Conservation (phyloP, 371 early-diverging fungal species). For the Apophysomyces sp. region DNA sequence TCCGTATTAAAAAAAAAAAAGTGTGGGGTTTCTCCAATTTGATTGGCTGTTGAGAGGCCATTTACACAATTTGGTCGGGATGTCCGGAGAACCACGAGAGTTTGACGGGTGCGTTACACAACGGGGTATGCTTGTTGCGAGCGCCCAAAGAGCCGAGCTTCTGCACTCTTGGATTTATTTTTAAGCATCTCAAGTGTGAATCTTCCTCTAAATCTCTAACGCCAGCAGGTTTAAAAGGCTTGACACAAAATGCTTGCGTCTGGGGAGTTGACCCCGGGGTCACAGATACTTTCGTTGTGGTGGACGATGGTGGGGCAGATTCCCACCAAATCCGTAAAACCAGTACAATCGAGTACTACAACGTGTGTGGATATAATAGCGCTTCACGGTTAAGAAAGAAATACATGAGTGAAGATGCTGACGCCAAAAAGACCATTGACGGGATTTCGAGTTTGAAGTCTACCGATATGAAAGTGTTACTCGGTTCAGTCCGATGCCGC, state of each 20-base stretch:
- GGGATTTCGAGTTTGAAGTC: slow-evolving; percentile 1
- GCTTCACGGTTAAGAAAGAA: neutral
- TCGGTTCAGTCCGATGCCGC: slow-evolving; percentile 3
- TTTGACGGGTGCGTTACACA: too few species aligned
- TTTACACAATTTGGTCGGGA: too few species aligned
- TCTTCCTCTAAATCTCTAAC: neutral
- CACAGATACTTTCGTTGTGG: slow-evolving; percentile 10
- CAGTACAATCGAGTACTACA: slow-evolving; percentile 4
- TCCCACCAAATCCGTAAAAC: neutral
- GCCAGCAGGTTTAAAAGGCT: neutral
- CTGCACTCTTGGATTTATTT: too few species aligned
- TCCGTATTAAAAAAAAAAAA: too few species aligned
- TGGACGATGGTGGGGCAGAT: neutral
- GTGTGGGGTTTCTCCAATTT: too few species aligned
- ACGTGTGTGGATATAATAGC: slow-evolving; percentile 8
- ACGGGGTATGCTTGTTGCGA: too few species aligned
- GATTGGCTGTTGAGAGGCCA: too few species aligned
- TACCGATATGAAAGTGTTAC: neutral
- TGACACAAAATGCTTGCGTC: neutral
- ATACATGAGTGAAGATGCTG: neutral
- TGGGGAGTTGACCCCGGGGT: slow-evolving; percentile 14
- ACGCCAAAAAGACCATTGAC: slow-evolving; percentile 2
- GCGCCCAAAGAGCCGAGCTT: too few species aligned
- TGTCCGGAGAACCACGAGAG: too few species aligned
- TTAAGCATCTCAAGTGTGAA: too few species aligned